A percentile compares a stretch with the other conserved stretches of the same genome.
Evolutionary conservation across 768 basidiomycete genomes (phyloP).

Genomic region (Glaciozyma antarctica): DNA sequence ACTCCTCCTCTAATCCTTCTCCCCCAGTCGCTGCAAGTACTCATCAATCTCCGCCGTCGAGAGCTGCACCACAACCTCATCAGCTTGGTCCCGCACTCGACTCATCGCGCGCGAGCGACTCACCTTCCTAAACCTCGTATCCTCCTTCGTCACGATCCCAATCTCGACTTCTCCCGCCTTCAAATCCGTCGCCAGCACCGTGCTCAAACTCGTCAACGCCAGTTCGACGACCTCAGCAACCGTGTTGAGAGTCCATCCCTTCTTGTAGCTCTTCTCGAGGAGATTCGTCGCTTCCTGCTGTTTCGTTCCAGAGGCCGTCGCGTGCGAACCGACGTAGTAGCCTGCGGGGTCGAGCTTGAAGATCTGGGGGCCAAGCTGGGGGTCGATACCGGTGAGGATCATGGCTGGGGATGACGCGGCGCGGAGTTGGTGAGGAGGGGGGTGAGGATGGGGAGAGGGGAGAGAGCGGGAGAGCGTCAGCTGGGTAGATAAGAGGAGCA

Average conservation of each 20-base stretch:
- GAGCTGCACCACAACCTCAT: background rate
- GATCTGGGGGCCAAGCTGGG: conserved; percentile 84
- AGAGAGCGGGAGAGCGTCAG: conserved; percentile 7
- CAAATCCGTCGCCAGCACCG: conserved; percentile 87
- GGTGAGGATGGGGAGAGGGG: background rate
- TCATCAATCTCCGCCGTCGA: conserved; percentile 7
- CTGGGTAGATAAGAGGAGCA: background rate
- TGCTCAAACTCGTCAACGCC: conserved; percentile 29
- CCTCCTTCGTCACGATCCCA: conserved; percentile 78
- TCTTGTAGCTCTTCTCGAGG: conserved; percentile 98
- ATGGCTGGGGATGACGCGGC: conserved; percentile 54
- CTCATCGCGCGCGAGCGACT: background rate
- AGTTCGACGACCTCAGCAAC: conserved; percentile 72
- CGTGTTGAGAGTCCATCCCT: conserved; percentile 68
- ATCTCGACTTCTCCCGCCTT: conserved; percentile 94
- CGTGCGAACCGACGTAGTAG: conserved; percentile 97
- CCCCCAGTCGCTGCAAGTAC: conserved; percentile 9
- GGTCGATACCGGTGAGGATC: conserved; percentile 88
- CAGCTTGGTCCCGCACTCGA: background rate
- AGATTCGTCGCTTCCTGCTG: conserved; percentile 99
- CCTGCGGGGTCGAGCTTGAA: conserved; percentile 99
- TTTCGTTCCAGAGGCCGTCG: conserved; percentile 89
- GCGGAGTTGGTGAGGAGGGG: background rate
- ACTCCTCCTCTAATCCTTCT: conserved; percentile 7
- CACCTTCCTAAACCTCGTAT: conserved; percentile 49